These are phyloP conservation scores for Neopestalotiopsis sp. DNA, from an alignment of 2,329 filamentous ascomycete species.

Conservation along the genomic window DNA sequence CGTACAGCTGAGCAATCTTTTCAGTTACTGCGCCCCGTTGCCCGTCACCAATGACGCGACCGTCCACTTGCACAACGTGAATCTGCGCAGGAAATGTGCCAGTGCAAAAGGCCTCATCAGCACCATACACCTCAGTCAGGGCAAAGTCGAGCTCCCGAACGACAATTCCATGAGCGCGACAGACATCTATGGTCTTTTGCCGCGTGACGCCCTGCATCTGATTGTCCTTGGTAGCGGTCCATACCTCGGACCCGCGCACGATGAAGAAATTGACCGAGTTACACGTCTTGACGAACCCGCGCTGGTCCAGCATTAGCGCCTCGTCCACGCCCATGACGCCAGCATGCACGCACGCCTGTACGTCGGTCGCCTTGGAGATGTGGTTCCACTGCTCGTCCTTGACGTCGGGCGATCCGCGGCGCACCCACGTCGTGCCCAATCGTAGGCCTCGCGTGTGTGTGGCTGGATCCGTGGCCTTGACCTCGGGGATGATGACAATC, in stretches of 20 bases:
- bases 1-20: slow-evolving; percentile 31
- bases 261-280: slow-evolving; percentile 41
- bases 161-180: slow-evolving; percentile 30
- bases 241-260: slow-evolving; percentile 37
- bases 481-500: slow-evolving; percentile 37
- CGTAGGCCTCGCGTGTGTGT: slow-evolving; percentile 30
- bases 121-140: slow-evolving; percentile 36
- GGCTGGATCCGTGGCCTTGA: slow-evolving; percentile 31
- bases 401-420: slow-evolving; percentile 36
- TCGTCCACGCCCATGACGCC: slow-evolving; percentile 38
- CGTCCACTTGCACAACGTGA: slow-evolving; percentile 33
- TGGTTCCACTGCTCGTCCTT: slow-evolving; percentile 40
- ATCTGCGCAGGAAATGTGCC: slow-evolving; percentile 37
- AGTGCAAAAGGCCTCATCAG: slow-evolving; percentile 38
- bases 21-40: slow-evolving; percentile 30
- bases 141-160: slow-evolving; percentile 36
- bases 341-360: slow-evolving; percentile 36
- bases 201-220: slow-evolving; percentile 40
- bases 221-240: slow-evolving; percentile 37
- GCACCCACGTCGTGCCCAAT: slow-evolving; percentile 35
- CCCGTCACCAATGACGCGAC: slow-evolving; percentile 30
- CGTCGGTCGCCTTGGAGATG: slow-evolving; percentile 38
- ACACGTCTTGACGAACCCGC: slow-evolving; percentile 38
- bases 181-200: slow-evolving; percentile 37
- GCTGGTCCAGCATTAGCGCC: slow-evolving; percentile 36